Percentiles rank a stretch among this genome's conserved stretches.
Evolutionary conservation across 257 asterid species (phyloP).

Genomic region (Paulownia fortunei): DNA sequence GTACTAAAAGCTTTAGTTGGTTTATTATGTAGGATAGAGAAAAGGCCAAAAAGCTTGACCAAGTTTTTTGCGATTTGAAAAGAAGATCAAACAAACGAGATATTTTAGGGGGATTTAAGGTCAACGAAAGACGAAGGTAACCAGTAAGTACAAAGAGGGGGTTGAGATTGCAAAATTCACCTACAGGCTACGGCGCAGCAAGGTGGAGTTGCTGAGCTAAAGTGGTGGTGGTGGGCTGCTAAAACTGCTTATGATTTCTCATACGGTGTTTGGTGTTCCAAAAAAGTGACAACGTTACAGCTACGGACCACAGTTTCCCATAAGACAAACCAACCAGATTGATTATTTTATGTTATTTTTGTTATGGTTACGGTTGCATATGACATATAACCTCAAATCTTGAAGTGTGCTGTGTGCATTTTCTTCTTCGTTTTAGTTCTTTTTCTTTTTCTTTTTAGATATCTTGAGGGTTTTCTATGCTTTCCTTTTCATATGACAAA

Average conservation of each 20-base stretch:
- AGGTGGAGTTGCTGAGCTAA: slow-evolving; percentile 23
- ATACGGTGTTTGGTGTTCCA: slow-evolving; percentile 13
- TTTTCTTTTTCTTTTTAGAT: neutral
- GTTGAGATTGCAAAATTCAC: slow-evolving; percentile 23
- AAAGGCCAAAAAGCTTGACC: slow-evolving; percentile 21
- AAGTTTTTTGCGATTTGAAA: slow-evolving; percentile 1
- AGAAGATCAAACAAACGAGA: slow-evolving; percentile 14
- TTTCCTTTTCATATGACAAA: neutral
- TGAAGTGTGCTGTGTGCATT: neutral
- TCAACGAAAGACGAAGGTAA: slow-evolving; percentile 2
- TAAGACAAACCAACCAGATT: slow-evolving; percentile 32
- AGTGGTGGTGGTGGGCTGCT: slow-evolving; percentile 16
- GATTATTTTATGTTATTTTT: slow-evolving; percentile 18
- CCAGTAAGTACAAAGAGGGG: neutral
- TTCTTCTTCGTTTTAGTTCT: neutral
- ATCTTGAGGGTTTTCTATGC: neutral
- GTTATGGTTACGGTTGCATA: neutral
- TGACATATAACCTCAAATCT: neutral
- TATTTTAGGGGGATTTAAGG: slow-evolving; percentile 29
- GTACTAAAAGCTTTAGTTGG: slow-evolving; percentile 26
- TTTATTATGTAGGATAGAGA: slow-evolving; percentile 26
- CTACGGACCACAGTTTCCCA: slow-evolving; percentile 45
- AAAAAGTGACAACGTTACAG: slow-evolving; percentile 37
- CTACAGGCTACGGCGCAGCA: slow-evolving; percentile 27
- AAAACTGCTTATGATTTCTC: slow-evolving; percentile 1